These are phyloP conservation scores for Penicillium lagena DNA, from an alignment of 495 filamentous ascomycete genomes.

Conservation along the genomic window DNA sequence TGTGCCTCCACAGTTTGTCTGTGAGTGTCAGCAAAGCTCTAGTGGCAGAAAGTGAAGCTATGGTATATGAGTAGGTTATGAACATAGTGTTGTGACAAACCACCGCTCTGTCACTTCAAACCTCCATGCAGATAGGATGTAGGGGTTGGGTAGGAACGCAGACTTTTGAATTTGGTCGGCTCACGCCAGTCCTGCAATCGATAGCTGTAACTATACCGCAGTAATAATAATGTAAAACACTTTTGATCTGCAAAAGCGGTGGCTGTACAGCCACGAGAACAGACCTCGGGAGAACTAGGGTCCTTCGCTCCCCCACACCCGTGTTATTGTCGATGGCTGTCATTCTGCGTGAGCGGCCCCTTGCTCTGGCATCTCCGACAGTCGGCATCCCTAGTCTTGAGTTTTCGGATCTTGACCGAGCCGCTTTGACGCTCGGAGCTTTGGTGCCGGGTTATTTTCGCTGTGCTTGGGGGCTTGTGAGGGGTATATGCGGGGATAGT, in stretches of 20 bases:
- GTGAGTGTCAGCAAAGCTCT: neutral
- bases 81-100: neutral
- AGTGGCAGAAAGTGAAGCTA: neutral
- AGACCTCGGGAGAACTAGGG: slow-evolving; percentile 25
- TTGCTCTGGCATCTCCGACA: slow-evolving; percentile 2
- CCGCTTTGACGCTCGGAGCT: slow-evolving; percentile 4
- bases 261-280: slow-evolving; percentile 17
- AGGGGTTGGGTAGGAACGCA: neutral
- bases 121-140: neutral
- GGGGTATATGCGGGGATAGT: too few relatives aligned
- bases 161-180: neutral
- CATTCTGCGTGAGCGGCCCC: too few relatives aligned
- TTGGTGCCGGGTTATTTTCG: slow-evolving; percentile 22
- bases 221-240: neutral
- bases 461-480: neutral
- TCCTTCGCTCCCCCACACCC: slow-evolving; percentile 4
- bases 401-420: slow-evolving; percentile 14
- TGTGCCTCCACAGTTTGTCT: neutral
- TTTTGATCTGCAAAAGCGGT: too few relatives aligned
- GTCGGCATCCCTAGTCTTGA: slow-evolving; percentile 12
- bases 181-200: neutral
- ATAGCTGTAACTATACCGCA: neutral
- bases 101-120: neutral
- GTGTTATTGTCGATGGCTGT: slow-evolving; percentile 12
- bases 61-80: neutral